phyloP scores from a whole-genome alignment of 73 alveolate genomes.

The Paramecium caudatum region DNA sequence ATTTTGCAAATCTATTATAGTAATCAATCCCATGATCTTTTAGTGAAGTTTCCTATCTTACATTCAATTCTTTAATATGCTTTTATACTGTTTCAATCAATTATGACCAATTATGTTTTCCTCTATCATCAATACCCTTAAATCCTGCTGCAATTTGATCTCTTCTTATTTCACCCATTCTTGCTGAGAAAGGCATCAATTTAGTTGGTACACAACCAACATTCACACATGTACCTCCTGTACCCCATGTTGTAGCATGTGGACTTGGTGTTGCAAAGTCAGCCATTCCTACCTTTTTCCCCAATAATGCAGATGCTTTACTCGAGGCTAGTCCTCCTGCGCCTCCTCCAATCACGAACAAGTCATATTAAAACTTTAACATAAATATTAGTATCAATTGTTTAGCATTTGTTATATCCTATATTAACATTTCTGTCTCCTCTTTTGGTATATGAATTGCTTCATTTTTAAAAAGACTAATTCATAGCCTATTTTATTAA shows the following conservation, averaged over 20 bases:
- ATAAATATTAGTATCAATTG: not conserved
- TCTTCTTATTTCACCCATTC: constrained; percentile 86
- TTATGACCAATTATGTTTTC: constrained; percentile 89
- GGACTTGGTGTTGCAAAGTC: constrained; percentile 98
- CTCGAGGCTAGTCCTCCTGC: constrained; percentile 99
- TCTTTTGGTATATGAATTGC: not conserved
- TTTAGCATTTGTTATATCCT: not conserved
- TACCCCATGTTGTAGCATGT: constrained; percentile 94
- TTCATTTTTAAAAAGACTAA: constrained; percentile 8
- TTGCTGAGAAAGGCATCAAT: constrained; percentile 98
- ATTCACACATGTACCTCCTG: constrained; percentile 99
- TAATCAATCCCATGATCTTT: constrained; percentile 84
- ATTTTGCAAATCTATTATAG: constrained; percentile 89
- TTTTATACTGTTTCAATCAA: constrained; percentile 87
- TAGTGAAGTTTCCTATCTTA: constrained; percentile 90
- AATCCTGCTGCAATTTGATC: constrained; percentile 86
- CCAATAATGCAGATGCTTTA: constrained; percentile 93
- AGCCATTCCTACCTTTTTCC: constrained; percentile 96
- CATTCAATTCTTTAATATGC: constrained; percentile 87
- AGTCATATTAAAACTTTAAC: constrained; percentile 83
- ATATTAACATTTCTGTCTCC: not conserved
- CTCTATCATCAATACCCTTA: constrained; percentile 71
- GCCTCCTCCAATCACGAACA: constrained; percentile 99
- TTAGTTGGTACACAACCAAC: constrained; percentile 99
- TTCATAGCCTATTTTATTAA: not conserved